Percentiles rank a stretch among this genome's conserved stretches.
Evolutionary conservation across 2,329 filamentous ascomycete genomes (phyloP).

Genomic region (Venturia pyrina): DNA sequence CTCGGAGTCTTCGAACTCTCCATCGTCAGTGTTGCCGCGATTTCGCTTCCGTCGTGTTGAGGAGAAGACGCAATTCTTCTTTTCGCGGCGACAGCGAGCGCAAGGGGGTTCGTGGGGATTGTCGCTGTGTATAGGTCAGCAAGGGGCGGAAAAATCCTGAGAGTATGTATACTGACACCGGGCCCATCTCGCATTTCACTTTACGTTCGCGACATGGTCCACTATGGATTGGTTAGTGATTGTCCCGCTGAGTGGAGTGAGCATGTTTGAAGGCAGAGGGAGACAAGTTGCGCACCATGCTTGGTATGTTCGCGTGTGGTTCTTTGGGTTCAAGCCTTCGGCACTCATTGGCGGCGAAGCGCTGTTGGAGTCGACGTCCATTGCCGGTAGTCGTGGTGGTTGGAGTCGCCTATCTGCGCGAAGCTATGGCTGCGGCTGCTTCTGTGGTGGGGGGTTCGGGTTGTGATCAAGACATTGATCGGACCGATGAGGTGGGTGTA

Average conservation of each 20-base stretch:
- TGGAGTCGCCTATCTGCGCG: constrained; percentile 2
- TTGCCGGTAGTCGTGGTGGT: background rate
- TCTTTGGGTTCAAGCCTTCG: constrained; percentile 8
- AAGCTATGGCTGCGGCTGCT: background rate
- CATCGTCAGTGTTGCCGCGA: constrained; percentile 36
- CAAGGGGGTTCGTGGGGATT: constrained; percentile 91
- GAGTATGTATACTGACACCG: constrained; percentile 39
- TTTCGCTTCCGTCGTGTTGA: constrained; percentile 75
- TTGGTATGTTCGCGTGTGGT: constrained; percentile 30
- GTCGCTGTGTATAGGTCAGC: constrained; percentile 37
- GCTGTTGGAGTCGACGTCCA: constrained; percentile 4
- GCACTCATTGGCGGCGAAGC: constrained; percentile 4
- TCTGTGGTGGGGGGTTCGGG: background rate
- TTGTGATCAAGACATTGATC: background rate
- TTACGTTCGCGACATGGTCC: constrained; percentile 35
- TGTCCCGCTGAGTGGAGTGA: background rate
- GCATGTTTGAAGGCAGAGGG: constrained; percentile 24
- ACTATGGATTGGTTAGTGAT: constrained; percentile 4
- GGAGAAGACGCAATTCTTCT: constrained; percentile 95
- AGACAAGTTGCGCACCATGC: constrained; percentile 36
- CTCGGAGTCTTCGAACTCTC: constrained; percentile 35
- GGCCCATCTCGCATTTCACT: constrained; percentile 49
- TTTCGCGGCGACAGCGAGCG: constrained; percentile 84
- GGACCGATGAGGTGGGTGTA: background rate
- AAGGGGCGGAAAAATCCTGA: background rate